phyloP scores from a whole-genome alignment of 345 rosid species.

The Populus euphratica region DNA sequence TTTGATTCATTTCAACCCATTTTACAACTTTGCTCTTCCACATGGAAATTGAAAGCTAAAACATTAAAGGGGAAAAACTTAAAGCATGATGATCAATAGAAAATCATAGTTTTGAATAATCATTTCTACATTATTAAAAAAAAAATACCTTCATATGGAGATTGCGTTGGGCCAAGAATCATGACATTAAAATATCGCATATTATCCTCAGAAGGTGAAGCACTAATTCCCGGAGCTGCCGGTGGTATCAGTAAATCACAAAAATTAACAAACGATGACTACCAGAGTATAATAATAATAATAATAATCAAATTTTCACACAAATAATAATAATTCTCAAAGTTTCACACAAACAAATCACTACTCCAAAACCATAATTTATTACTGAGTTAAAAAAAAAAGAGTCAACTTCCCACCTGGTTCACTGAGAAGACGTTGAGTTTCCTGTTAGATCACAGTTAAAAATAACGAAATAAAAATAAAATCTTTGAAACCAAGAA shows the following conservation, averaged over 20 bases:
- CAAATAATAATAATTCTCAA: background rate
- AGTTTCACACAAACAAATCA: background rate
- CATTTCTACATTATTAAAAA: background rate
- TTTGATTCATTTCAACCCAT: background rate
- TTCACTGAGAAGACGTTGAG: conserved; percentile 97
- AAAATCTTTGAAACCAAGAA: background rate
- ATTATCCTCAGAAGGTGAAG: conserved; percentile 93
- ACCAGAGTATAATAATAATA: background rate
- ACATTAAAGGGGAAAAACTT: background rate
- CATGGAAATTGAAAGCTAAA: background rate
- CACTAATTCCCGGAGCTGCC: conserved; percentile 97
- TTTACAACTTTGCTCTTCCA: background rate
- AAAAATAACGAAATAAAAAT: background rate
- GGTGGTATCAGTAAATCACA: conserved; percentile 16
- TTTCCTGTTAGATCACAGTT: conserved; percentile 54
- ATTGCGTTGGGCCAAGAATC: conserved; percentile 95
- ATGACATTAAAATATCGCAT: conserved; percentile 95
- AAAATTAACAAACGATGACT: conserved; percentile 1
- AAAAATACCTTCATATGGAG: conserved; percentile 86
- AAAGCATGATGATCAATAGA: background rate
- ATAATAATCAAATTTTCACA: background rate
- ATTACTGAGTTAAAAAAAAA: background rate
- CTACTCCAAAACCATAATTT: background rate
- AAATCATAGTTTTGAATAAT: background rate
- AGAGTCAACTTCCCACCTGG: conserved; percentile 52